phyloP scores from a whole-genome alignment of 2,329 filamentous ascomycete species.

The Ilyonectria destructans region DNA sequence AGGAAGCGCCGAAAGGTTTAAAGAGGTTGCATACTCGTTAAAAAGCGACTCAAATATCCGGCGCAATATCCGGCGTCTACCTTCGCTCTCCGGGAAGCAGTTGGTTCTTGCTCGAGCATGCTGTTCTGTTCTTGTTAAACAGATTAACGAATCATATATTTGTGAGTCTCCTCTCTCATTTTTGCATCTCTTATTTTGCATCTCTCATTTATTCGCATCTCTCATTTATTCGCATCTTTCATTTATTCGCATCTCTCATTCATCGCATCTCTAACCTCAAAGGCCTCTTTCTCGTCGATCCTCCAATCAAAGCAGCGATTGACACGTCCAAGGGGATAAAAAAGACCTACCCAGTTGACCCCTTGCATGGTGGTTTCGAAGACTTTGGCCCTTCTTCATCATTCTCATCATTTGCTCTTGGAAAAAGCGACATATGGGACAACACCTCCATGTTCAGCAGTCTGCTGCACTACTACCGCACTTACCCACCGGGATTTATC shows the following conservation, averaged over 20 bases:
- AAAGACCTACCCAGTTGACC: neutral
- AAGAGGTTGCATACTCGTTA: conserved; percentile 4
- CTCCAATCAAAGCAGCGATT: neutral
- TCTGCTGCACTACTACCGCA: conserved; percentile 24
- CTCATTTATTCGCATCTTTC: no score
- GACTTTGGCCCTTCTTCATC: conserved; percentile 9
- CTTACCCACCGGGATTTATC: neutral
- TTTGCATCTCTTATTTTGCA: no score
- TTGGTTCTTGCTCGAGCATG: conserved; percentile 18
- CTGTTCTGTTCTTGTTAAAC: conserved; percentile 24
- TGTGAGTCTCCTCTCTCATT: neutral
- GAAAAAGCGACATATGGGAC: neutral
- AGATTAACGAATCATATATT: neutral
- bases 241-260: no score
- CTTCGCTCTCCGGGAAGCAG: conserved; percentile 7
- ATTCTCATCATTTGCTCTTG: conserved; percentile 8
- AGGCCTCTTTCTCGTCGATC: conserved; percentile 25
- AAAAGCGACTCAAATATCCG: conserved; percentile 20
- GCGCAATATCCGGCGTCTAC: conserved; percentile 22
- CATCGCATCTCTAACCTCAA: neutral
- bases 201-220: neutral
- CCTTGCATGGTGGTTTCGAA: conserved; percentile 22
- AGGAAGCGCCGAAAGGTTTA: conserved; percentile 21
- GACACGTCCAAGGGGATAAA: neutral
- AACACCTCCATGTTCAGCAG: conserved; percentile 17